Conservation (phyloP, 768 basidiomycete genomes). For the Suillus americanus region DNA sequence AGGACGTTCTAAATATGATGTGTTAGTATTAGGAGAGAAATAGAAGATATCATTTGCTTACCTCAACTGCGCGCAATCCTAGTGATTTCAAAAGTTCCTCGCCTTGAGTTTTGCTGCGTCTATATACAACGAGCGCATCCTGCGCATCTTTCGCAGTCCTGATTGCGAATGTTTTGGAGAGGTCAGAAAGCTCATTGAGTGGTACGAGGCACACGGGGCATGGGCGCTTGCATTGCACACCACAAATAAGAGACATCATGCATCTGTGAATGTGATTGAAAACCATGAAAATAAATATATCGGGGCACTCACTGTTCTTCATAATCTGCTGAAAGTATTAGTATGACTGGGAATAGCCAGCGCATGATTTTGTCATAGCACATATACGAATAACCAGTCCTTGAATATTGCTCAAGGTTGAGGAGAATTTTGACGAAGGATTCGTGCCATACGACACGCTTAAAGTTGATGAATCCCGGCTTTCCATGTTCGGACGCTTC, state of each 20-base stretch:
- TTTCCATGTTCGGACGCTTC: constrained; percentile 6
- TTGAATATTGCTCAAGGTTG: constrained; percentile 11
- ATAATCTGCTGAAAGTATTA: constrained; percentile 27
- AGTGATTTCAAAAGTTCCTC: constrained; percentile 6
- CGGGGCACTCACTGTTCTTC: constrained; percentile 23
- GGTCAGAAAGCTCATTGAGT: constrained; percentile 19
- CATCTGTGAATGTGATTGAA: constrained; percentile 13
- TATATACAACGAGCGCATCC: neutral
- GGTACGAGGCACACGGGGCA: constrained; percentile 39
- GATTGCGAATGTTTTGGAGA: constrained; percentile 2
- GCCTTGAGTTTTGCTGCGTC: constrained; percentile 1
- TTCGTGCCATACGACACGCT: constrained; percentile 15
- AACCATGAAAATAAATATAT: neutral
- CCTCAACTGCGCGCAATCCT: constrained; percentile 1
- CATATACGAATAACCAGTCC: constrained; percentile 12
- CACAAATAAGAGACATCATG: constrained; percentile 36
- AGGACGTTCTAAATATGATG: constrained; percentile 9
- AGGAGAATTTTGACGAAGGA: constrained; percentile 12
- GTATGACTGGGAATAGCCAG: constrained; percentile 19
- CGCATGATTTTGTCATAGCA: constrained; percentile 8
- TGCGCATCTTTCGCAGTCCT: neutral
- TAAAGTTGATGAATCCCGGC: constrained; percentile 9
- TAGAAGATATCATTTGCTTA: neutral
- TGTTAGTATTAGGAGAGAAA: constrained; percentile 16
- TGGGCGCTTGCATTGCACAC: constrained; percentile 25